Evolutionary conservation across 345 rosid species (phyloP).

Genomic region (Ailanthus altissimus): DNA sequence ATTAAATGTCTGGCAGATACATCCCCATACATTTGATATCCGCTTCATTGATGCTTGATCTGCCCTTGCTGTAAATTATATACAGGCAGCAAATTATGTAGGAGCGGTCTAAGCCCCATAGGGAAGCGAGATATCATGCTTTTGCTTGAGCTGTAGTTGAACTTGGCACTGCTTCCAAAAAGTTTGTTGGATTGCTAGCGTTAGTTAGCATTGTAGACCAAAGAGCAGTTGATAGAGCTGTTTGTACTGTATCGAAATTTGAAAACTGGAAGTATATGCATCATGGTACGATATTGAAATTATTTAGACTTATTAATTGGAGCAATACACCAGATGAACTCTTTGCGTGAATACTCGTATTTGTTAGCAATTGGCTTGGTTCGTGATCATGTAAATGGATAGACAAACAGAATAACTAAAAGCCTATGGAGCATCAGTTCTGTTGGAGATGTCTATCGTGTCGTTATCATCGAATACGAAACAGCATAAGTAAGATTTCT

Average conservation of each 20-base stretch:
- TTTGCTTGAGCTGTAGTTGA: slow-evolving; percentile 1
- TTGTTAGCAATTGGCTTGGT: not conserved
- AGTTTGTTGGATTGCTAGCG: not conserved
- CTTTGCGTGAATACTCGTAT: not conserved
- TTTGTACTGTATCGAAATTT: slow-evolving; percentile 1
- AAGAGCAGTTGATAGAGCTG: slow-evolving; percentile 4
- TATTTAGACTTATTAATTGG: not conserved
- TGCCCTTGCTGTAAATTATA: slow-evolving; percentile 11
- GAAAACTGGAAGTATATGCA: not conserved
- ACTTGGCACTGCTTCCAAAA: not conserved
- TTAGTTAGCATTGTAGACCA: slow-evolving; percentile 12
- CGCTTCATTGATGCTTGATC: slow-evolving; percentile 73
- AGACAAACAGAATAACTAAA: not conserved
- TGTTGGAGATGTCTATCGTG: not conserved
- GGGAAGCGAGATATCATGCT: not conserved
- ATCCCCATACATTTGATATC: slow-evolving; percentile 86
- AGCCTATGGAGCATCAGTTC: not conserved
- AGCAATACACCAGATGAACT: not conserved
- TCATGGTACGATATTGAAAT: not conserved
- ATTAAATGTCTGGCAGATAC: slow-evolving; percentile 95
- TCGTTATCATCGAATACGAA: not conserved
- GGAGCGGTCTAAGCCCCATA: not conserved
- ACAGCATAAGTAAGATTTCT: not conserved
- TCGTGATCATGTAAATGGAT: not conserved
- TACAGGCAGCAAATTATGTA: not conserved